A percentile compares a stretch with the other conserved stretches of the same genome.
Evolutionary conservation across 2,329 filamentous ascomycete species (phyloP).

Genomic region (Aspergillus quadrilineatus): DNA sequence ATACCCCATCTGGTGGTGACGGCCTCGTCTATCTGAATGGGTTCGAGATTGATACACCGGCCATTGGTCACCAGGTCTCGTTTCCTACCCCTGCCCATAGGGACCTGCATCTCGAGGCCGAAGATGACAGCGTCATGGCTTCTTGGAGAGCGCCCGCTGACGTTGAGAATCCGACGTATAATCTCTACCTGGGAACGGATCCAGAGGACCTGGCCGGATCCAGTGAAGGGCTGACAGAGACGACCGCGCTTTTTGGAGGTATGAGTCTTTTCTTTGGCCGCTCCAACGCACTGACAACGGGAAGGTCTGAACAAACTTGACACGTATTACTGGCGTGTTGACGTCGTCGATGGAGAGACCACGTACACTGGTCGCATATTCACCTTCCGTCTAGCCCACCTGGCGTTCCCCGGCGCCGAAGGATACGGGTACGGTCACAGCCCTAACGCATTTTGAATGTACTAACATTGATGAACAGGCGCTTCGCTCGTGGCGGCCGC

Average conservation of each 20-base stretch:
- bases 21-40: slow-evolving; percentile 10
- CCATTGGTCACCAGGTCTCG: slow-evolving; percentile 7
- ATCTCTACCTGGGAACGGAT: slow-evolving; percentile 6
- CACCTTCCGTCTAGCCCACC: slow-evolving; percentile 8
- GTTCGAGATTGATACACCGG: slow-evolving; percentile 13
- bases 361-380: slow-evolving; percentile 7
- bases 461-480: not conserved
- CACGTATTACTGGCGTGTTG: slow-evolving; percentile 15
- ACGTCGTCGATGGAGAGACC: slow-evolving; percentile 1
- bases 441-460: not conserved
- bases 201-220: not conserved
- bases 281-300: not conserved
- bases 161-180: slow-evolving; percentile 6
- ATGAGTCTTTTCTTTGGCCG: too few species aligned
- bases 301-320: slow-evolving; percentile 10
- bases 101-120: slow-evolving; percentile 3
- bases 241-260: not conserved
- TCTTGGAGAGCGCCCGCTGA: not conserved
- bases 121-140: not conserved
- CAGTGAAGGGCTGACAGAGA: not conserved
- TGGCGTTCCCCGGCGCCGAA: slow-evolving; percentile 14
- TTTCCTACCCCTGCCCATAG: slow-evolving; percentile 8
- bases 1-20: slow-evolving; percentile 3
- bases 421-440: slow-evolving; percentile 15
- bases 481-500: slow-evolving; percentile 13